Percentiles rank a stretch among this genome's conserved stretches.
Conservation (phyloP, 139 green algal species). For the Chlamydomonas applanata region DNA sequence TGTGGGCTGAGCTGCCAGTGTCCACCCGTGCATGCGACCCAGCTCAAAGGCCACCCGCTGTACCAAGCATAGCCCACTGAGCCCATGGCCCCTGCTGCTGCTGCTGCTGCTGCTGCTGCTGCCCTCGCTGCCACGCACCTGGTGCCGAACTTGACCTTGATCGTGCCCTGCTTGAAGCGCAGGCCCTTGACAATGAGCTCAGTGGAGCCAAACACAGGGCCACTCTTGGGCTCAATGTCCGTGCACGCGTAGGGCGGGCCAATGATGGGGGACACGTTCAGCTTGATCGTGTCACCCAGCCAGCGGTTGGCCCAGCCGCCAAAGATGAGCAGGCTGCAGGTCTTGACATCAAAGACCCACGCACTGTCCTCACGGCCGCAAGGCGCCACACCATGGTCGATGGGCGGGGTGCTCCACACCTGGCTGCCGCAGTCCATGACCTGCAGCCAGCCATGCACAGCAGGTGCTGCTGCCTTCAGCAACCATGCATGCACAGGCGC, state of each 20-base stretch:
- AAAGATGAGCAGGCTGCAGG: slow-evolving; percentile 78
- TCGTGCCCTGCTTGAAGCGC: slow-evolving; percentile 69
- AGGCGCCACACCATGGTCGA: slow-evolving; percentile 40
- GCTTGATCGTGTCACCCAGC: slow-evolving; percentile 79
- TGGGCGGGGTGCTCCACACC: slow-evolving; percentile 63
- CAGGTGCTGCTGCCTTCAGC: neutral
- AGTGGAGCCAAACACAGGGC: slow-evolving; percentile 80
- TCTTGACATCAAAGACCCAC: slow-evolving; percentile 78
- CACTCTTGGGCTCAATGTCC: slow-evolving; percentile 60
- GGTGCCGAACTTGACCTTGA: slow-evolving; percentile 30
- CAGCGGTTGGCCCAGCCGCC: slow-evolving; percentile 85
- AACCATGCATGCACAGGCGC: neutral
- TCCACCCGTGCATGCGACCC: no score
- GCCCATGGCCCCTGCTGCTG: no score
- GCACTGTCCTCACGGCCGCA: slow-evolving; percentile 71
- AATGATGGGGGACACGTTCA: slow-evolving; percentile 83
- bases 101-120: no score
- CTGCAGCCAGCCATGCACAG: neutral
- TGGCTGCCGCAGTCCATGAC: slow-evolving; percentile 78
- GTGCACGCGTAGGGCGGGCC: slow-evolving; percentile 88
- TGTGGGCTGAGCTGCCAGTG: no score
- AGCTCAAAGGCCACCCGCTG: no score
- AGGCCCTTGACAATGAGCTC: slow-evolving; percentile 78
- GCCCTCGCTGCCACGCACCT: slow-evolving; percentile 35
- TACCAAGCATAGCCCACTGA: no score